Conservation (phyloP, 192 early-diverging fungal species). For the Mortierella hygrophila region DNA sequence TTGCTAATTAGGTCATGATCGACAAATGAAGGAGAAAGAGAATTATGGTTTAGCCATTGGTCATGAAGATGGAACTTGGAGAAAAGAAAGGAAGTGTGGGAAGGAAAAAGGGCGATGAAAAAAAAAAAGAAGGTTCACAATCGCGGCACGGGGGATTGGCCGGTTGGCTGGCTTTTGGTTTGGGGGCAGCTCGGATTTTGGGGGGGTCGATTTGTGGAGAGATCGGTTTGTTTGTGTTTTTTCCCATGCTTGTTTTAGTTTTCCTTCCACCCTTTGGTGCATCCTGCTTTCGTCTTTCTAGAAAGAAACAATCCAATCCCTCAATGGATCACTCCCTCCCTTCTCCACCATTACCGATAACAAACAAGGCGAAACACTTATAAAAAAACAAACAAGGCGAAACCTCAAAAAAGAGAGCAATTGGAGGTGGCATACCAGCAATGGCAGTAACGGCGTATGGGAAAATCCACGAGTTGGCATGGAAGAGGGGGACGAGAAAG, state of each 20-base stretch:
- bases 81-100: neutral
- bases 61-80: conserved; percentile 34
- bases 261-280: neutral
- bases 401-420: neutral
- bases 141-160: neutral
- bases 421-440: conserved; percentile 23
- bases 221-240: neutral
- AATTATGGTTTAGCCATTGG: neutral
- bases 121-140: neutral
- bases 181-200: neutral
- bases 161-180: neutral
- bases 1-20: conserved; percentile 17
- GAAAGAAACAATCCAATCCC: neutral
- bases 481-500: conserved; percentile 71
- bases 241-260: neutral
- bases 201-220: too few relatives aligned
- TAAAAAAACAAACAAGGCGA: neutral
- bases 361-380: too few relatives aligned
- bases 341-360: neutral
- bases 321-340: neutral
- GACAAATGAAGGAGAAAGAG: neutral
- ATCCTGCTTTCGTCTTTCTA: neutral
- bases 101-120: neutral
- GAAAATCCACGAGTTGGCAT: conserved; percentile 62
- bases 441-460: conserved; percentile 51